Evolutionary conservation across 2,329 filamentous ascomycete genomes (phyloP).

Genomic region (Bipolaris gigantea): DNA sequence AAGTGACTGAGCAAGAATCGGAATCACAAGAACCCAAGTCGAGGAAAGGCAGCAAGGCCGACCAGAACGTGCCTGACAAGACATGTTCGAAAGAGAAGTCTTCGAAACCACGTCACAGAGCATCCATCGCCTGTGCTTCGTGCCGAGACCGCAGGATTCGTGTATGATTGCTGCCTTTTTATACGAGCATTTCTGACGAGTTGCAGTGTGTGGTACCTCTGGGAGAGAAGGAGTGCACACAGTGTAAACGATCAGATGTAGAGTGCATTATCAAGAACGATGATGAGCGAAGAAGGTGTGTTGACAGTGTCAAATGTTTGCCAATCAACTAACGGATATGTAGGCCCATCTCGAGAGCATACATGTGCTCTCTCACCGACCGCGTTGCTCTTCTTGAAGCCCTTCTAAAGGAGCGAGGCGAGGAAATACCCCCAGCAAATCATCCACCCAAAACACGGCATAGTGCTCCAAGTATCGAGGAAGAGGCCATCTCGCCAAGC

Average conservation of each 20-base stretch:
- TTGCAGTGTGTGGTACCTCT: slow-evolving; percentile 57
- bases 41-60: slow-evolving; percentile 14
- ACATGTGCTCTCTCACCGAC: slow-evolving; percentile 60
- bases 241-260: slow-evolving; percentile 56
- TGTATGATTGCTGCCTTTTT: slow-evolving; percentile 28
- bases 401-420: slow-evolving; percentile 56
- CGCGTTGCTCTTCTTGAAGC: slow-evolving; percentile 57
- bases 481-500: slow-evolving; percentile 24
- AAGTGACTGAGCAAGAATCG: slow-evolving; percentile 18
- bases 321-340: slow-evolving; percentile 6
- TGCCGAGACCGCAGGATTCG: slow-evolving; percentile 53
- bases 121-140: slow-evolving; percentile 59
- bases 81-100: slow-evolving; percentile 22
- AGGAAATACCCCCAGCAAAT: slow-evolving; percentile 54
- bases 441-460: slow-evolving; percentile 57
- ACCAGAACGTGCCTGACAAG: slow-evolving; percentile 19
- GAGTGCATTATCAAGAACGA: slow-evolving; percentile 61
- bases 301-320: background rate
- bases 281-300: slow-evolving; percentile 58
- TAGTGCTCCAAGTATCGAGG: slow-evolving; percentile 38
- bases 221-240: slow-evolving; percentile 55
- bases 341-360: slow-evolving; percentile 61
- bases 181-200: slow-evolving; percentile 26
- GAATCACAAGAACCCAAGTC: slow-evolving; percentile 20
- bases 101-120: slow-evolving; percentile 46